phyloP scores from a whole-genome alignment of 2,329 filamentous ascomycete species.

The Colletotrichum musicola region DNA sequence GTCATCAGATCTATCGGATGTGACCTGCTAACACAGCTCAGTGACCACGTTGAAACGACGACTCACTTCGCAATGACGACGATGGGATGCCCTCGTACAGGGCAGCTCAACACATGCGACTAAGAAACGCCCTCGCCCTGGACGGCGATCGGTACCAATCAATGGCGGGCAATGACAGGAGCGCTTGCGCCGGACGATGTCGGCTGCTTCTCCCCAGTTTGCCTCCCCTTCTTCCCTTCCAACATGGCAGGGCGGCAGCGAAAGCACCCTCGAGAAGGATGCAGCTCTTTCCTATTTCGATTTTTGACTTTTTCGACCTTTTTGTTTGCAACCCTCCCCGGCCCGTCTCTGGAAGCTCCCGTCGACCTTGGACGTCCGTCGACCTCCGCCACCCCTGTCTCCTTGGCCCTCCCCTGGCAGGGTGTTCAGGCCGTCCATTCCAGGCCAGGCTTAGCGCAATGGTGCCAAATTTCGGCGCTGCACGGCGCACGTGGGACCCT shows the following conservation, averaged over 20 bases:
- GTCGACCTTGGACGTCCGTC: conserved; percentile 1
- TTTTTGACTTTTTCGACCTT: conserved; percentile 29
- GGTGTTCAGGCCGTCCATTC: conserved; percentile 19
- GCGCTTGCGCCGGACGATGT: conserved; percentile 17
- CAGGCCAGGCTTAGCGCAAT: conserved; percentile 27
- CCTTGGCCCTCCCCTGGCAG: conserved; percentile 21
- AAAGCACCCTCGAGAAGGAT: conserved; percentile 1
- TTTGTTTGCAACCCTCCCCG: conserved; percentile 36
- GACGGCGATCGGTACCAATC: conserved; percentile 28
- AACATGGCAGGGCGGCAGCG: conserved; percentile 23
- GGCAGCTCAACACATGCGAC: conserved; percentile 17
- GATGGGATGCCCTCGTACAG: conserved; percentile 11
- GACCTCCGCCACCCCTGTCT: conserved; percentile 28
- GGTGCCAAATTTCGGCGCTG: conserved; percentile 36
- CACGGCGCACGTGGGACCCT: conserved; percentile 36
- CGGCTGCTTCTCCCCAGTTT: conserved; percentile 4
- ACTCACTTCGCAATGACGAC: conserved; percentile 20
- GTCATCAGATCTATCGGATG: neutral
- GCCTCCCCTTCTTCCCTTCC: conserved; percentile 15
- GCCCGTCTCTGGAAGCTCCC: conserved; percentile 29
- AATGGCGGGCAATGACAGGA: conserved; percentile 16
- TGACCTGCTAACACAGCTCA: conserved; percentile 25
- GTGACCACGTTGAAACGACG: conserved; percentile 7
- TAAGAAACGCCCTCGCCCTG: conserved; percentile 26
- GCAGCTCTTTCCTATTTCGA: conserved; percentile 35